Evolutionary conservation across 352 stramenopile genomes (phyloP).

Genomic region (Blastocystis sp.): DNA sequence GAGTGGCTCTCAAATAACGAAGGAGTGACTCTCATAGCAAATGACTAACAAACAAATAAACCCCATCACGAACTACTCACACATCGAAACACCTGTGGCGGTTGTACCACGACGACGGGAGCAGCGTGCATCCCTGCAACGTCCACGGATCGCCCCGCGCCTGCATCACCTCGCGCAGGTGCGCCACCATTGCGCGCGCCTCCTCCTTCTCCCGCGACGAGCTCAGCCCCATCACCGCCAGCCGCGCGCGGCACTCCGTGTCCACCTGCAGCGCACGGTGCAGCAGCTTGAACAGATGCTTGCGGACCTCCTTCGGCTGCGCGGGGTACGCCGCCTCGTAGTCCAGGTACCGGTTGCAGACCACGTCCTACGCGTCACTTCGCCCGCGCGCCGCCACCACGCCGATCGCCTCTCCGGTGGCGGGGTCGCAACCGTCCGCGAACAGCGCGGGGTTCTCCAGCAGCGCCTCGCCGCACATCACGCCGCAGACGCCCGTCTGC

Average conservation of each 20-base stretch:
- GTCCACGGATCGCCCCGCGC: neutral
- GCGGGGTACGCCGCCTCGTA: conserved; percentile 76
- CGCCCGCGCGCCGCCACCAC: too few relatives aligned
- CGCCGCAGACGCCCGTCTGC: conserved; percentile 80
- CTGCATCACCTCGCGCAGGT: neutral
- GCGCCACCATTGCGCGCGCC: neutral
- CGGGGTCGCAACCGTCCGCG: neutral
- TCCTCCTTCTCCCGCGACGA: neutral
- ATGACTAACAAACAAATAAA: neutral
- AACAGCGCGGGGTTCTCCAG: conserved; percentile 85
- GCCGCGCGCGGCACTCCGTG: neutral
- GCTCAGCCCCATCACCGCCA: neutral
- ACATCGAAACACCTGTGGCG: neutral
- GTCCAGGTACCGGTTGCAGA: conserved; percentile 77
- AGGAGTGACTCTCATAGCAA: neutral
- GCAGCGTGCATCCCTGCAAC: neutral
- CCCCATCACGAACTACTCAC: neutral
- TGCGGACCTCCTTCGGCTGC: conserved; percentile 80
- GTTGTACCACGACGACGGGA: neutral
- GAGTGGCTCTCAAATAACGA: too few relatives aligned
- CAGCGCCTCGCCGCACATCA: conserved; percentile 85
- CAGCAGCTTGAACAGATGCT: conserved; percentile 84
- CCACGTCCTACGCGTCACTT: conserved; percentile 71
- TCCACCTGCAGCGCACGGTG: conserved; percentile 5
- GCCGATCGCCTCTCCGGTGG: neutral